phyloP scores from a whole-genome alignment of 2,329 filamentous ascomycete species.

The Fusarium sp. region DNA sequence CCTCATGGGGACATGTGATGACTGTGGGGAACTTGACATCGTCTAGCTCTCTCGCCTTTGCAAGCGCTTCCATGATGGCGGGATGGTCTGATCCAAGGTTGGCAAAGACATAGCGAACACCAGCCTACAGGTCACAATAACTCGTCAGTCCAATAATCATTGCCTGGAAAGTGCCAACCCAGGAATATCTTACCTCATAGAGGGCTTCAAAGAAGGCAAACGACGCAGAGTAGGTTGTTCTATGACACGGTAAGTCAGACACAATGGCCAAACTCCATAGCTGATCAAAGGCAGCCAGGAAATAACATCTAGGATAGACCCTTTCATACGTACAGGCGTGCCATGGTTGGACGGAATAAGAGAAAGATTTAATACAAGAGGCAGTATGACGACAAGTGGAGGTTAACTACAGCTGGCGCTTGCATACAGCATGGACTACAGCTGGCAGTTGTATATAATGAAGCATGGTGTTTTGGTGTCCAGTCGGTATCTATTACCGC shows the following conservation, averaged over 20 bases:
- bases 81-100: conserved; percentile 76
- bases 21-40: neutral
- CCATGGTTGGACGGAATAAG: neutral
- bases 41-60: conserved; percentile 65
- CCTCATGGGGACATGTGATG: conserved; percentile 10
- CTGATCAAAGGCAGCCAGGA: neutral
- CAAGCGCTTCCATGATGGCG: conserved; percentile 79
- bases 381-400: neutral
- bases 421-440: neutral
- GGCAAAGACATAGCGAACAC: conserved; percentile 65
- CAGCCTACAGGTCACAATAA: conserved; percentile 45
- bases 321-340: neutral
- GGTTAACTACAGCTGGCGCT: neutral
- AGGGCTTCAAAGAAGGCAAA: neutral
- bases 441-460: neutral
- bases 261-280: neutral
- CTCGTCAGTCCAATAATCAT: neutral
- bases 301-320: no score
- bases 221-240: neutral
- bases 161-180: neutral
- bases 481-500: neutral
- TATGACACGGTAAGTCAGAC: neutral
- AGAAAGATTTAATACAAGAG: neutral
- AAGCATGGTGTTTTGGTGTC: neutral
- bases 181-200: neutral